Evolutionary conservation across 1,284 basidiomycete genomes (phyloP).

Genomic region (Microbotryum saponariae): DNA sequence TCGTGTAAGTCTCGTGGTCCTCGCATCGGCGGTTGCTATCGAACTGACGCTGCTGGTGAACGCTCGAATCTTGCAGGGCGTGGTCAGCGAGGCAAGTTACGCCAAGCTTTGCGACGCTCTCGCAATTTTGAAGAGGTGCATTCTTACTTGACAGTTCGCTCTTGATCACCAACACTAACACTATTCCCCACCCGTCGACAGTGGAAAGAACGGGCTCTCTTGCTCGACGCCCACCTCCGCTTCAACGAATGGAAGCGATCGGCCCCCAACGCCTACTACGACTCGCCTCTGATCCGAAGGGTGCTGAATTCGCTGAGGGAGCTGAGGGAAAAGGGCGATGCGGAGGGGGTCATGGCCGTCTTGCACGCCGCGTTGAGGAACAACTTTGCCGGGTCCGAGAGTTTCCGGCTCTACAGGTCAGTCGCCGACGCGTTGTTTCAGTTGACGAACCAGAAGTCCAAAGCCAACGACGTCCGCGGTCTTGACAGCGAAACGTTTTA

Average conservation of each 20-base stretch:
- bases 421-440: slow-evolving; percentile 30
- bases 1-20: slow-evolving; percentile 56
- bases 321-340: slow-evolving; percentile 64
- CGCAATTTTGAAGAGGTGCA: slow-evolving; percentile 53
- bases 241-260: slow-evolving; percentile 78
- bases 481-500: slow-evolving; percentile 61
- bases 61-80: slow-evolving; percentile 52
- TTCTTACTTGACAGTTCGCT: background rate
- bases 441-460: no score
- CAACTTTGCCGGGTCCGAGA: slow-evolving; percentile 94
- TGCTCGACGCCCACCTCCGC: slow-evolving; percentile 66
- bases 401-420: slow-evolving; percentile 75
- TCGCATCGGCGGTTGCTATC: slow-evolving; percentile 7
- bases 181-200: slow-evolving; percentile 42
- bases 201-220: slow-evolving; percentile 75
- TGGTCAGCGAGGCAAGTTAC: slow-evolving; percentile 68
- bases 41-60: background rate
- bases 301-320: slow-evolving; percentile 58
- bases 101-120: slow-evolving; percentile 66
- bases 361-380: slow-evolving; percentile 83
- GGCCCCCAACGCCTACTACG: slow-evolving; percentile 80
- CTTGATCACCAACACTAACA: background rate
- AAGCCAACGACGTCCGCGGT: background rate
- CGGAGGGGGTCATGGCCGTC: slow-evolving; percentile 75
- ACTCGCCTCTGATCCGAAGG: slow-evolving; percentile 70